These are phyloP conservation scores for Crithidia sp. DNA, from an alignment of 208 protist species.

Conservation along the genomic window DNA sequence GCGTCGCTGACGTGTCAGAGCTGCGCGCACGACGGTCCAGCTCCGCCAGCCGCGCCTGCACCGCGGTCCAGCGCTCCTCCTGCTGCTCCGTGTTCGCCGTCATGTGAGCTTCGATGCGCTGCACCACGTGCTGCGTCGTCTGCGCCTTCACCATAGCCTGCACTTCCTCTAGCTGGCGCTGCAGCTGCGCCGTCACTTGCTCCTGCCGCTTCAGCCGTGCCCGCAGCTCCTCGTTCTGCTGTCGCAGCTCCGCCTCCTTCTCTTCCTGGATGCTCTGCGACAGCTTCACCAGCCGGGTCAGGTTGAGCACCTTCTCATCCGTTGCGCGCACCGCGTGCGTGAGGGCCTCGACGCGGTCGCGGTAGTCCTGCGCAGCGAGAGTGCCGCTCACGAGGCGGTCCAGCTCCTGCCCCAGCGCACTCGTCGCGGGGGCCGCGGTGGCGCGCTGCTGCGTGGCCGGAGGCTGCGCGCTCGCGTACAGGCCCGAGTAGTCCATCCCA, in stretches of 20 bases:
- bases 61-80: slow-evolving; percentile 31
- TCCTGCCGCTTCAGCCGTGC: slow-evolving; percentile 74
- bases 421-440: slow-evolving; percentile 16
- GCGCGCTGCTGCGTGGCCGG: background rate
- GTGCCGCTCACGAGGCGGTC: slow-evolving; percentile 71
- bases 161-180: slow-evolving; percentile 43
- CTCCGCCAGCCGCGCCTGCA: slow-evolving; percentile 23
- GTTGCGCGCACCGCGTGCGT: slow-evolving; percentile 49
- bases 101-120: slow-evolving; percentile 23
- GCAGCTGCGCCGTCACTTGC: slow-evolving; percentile 52
- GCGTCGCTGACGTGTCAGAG: slow-evolving; percentile 3
- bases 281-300: slow-evolving; percentile 83
- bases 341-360: slow-evolving; percentile 60
- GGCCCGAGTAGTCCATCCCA: background rate
- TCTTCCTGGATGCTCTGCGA: slow-evolving; percentile 76
- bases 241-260: slow-evolving; percentile 63
- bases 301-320: slow-evolving; percentile 84
- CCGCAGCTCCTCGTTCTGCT: slow-evolving; percentile 70
- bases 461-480: slow-evolving; percentile 3
- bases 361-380: slow-evolving; percentile 67
- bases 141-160: slow-evolving; percentile 26
- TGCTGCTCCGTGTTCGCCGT: slow-evolving; percentile 15
- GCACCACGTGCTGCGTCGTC: slow-evolving; percentile 14
- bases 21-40: slow-evolving; percentile 17
- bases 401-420: slow-evolving; percentile 31